These are phyloP conservation scores for Pythium periplocum DNA, from an alignment of 352 stramenopile genomes.

Conservation along the genomic window DNA sequence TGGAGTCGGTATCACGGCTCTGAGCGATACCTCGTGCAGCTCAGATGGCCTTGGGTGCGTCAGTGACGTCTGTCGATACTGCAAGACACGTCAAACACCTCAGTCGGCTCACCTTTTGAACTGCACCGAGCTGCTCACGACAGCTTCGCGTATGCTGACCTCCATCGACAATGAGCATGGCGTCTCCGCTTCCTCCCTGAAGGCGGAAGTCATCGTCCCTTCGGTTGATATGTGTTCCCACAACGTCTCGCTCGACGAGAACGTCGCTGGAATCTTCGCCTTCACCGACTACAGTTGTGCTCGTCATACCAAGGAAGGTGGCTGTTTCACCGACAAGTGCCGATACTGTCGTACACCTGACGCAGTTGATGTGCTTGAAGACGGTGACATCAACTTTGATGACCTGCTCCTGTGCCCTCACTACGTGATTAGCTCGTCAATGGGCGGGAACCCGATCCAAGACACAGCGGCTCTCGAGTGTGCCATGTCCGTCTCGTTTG, in stretches of 20 bases:
- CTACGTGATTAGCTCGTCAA: constrained; percentile 9
- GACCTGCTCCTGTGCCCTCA: constrained; percentile 5
- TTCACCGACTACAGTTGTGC: constrained; percentile 8
- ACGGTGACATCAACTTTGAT: constrained; percentile 2
- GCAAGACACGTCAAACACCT: constrained; percentile 13
- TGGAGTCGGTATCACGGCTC: constrained; percentile 9
- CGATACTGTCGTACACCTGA: constrained; percentile 13
- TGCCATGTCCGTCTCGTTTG: constrained; percentile 8
- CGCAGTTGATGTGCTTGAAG: constrained; percentile 3
- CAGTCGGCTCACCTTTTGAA: constrained; percentile 10
- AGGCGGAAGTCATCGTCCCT: background rate
- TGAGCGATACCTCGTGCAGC: constrained; percentile 14
- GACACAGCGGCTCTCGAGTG: constrained; percentile 1
- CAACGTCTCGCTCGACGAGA: constrained; percentile 12
- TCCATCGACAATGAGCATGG: background rate
- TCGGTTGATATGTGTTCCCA: constrained; percentile 12
- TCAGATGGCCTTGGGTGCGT: constrained; percentile 22
- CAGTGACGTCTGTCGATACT: constrained; percentile 22
- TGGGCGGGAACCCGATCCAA: constrained; percentile 1
- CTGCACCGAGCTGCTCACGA: constrained; percentile 9
- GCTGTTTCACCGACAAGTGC: constrained; percentile 10
- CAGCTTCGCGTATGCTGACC: background rate
- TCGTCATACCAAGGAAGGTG: background rate
- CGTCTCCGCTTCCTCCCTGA: background rate
- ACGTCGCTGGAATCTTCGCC: constrained; percentile 11